Conservation (phyloP, 345 rosid genomes). For the Crucihimalaya himalaica region DNA sequence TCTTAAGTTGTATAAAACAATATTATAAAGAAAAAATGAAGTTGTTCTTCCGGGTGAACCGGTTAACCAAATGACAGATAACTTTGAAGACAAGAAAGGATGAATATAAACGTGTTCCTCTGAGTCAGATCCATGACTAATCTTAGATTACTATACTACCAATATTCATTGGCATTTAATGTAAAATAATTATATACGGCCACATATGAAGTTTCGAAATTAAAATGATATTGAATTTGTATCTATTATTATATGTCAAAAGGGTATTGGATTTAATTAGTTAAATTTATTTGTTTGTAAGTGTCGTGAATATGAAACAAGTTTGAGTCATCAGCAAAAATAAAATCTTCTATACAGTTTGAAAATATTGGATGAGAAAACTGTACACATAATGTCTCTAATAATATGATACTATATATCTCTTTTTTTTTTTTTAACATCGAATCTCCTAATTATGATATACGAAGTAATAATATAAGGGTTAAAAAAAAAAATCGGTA, state of each 20-base stretch:
- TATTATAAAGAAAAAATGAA: background rate
- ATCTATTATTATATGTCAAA: background rate
- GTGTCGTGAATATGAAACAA: no score
- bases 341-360: no score
- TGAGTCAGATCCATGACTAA: slow-evolving; percentile 37
- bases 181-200: background rate
- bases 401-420: no score
- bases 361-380: no score
- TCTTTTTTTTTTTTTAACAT: no score
- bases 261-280: background rate
- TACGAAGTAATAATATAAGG: no score
- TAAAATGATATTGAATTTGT: background rate
- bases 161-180: background rate
- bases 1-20: background rate
- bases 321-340: no score
- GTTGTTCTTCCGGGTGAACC: background rate
- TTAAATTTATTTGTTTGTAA: background rate
- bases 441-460: no score
- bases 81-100: slow-evolving; percentile 9
- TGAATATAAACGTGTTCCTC: slow-evolving; percentile 17
- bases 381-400: no score
- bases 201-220: background rate
- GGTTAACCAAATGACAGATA: slow-evolving; percentile 20
- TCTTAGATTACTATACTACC: background rate
- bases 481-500: no score